Conservation (phyloP, 2,329 filamentous ascomycete genomes). For the Ceratocystis huliohia region DNA sequence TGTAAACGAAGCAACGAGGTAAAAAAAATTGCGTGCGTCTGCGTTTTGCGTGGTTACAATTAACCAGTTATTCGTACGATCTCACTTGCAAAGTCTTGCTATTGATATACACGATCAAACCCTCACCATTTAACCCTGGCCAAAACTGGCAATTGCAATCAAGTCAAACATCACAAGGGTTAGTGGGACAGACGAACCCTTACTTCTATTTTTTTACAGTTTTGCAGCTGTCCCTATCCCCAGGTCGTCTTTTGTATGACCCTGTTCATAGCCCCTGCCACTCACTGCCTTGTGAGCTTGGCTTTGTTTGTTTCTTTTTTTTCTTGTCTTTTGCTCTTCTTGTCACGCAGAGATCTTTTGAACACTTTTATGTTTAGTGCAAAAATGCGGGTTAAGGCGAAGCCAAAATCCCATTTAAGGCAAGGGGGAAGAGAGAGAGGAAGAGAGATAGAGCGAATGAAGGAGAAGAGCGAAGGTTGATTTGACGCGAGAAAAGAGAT, state of each 20-base stretch:
- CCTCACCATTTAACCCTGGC: too few relatives aligned
- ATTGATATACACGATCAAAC: too few relatives aligned
- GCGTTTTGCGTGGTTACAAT: too few relatives aligned
- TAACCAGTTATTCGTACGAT: too few relatives aligned
- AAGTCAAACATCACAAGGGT: not conserved
- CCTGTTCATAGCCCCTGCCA: not conserved
- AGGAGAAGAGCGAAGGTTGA: not conserved
- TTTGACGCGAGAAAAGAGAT: not conserved
- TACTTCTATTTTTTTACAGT: not conserved
- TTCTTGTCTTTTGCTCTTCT: not conserved
- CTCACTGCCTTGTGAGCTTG: constrained; percentile 2
- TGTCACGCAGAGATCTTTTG: constrained; percentile 1
- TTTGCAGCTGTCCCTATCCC: not conserved
- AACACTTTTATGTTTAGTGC: constrained; percentile 6
- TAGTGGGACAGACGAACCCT: not conserved
- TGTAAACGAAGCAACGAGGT: not conserved
- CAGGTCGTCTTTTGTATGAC: not conserved
- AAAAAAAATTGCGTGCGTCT: not conserved
- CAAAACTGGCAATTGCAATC: too few relatives aligned
- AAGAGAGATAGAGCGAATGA: not conserved
- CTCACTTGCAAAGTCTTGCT: too few relatives aligned
- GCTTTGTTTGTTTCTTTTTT: not conserved
- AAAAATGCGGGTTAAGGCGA: constrained; percentile 3
- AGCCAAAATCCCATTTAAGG: not conserved
- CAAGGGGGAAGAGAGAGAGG: not conserved